These are phyloP conservation scores for Nakaseomyces uthaithaninus DNA, from an alignment of 1,139 yeast genomes.

Conservation along the genomic window DNA sequence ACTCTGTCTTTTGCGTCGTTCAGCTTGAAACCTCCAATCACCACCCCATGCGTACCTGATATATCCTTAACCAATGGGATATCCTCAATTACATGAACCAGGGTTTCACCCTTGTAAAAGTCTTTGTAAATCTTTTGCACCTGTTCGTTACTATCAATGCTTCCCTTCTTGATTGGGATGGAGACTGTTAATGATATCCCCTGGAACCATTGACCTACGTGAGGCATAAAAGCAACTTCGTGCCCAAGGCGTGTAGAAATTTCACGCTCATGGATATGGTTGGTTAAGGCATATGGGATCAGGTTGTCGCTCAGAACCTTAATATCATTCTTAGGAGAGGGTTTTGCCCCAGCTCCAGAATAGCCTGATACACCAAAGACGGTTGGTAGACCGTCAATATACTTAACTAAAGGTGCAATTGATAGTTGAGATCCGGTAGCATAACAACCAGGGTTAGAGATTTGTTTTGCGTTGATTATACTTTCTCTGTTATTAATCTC, in stretches of 20 bases:
- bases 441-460: conserved; percentile 96
- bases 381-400: conserved; percentile 62
- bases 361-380: conserved; percentile 95
- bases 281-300: conserved; percentile 92
- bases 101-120: conserved; percentile 77
- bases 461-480: conserved; percentile 69
- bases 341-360: conserved; percentile 99
- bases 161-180: conserved; percentile 67
- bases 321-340: conserved; percentile 89
- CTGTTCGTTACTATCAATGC: conserved; percentile 66
- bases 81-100: conserved; percentile 60
- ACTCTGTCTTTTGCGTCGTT: conserved; percentile 83
- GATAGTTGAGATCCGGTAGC: conserved; percentile 97
- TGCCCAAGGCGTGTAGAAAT: conserved; percentile 71
- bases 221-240: conserved; percentile 86
- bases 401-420: conserved; percentile 70
- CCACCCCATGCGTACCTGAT: conserved; percentile 89
- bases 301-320: conserved; percentile 67
- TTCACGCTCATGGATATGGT: conserved; percentile 93
- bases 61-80: conserved; percentile 81
- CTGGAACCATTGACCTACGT: conserved; percentile 99
- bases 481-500: conserved; percentile 55
- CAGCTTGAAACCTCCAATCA: conserved; percentile 92
- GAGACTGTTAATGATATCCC: conserved; percentile 90
- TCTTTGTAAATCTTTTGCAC: conserved; percentile 81